Percentiles rank a stretch among this genome's conserved stretches.
These are phyloP conservation scores for Phyllosticta citrichinensis DNA, from an alignment of 2,329 filamentous ascomycete genomes.

Conservation along the genomic window DNA sequence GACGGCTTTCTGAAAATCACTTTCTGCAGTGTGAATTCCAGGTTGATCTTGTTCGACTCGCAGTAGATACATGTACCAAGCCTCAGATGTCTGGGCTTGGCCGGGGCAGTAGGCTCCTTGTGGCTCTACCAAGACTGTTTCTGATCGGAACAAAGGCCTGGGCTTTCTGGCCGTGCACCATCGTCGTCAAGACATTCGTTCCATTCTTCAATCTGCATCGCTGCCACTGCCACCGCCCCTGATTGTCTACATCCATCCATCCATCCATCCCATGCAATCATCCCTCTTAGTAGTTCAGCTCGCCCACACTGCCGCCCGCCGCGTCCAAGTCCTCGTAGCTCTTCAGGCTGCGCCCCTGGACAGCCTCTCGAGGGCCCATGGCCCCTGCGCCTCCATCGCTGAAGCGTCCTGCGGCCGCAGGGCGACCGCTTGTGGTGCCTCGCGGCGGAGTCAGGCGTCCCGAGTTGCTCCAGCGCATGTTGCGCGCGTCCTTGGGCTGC, in stretches of 20 bases:
- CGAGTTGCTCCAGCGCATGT: conserved; percentile 36
- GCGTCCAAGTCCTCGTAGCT: conserved; percentile 97
- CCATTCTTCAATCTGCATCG: not conserved
- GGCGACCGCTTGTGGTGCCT: conserved; percentile 39
- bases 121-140: too few relatives aligned
- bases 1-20: too few relatives aligned
- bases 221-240: not conserved
- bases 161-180: too few relatives aligned
- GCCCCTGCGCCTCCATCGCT: conserved; percentile 62
- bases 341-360: conserved; percentile 85
- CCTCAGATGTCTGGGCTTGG: too few relatives aligned
- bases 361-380: conserved; percentile 80
- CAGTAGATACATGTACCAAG: too few relatives aligned
- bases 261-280: conserved; percentile 1
- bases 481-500: conserved; percentile 30
- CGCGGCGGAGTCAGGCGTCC: conserved; percentile 39
- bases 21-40: too few relatives aligned
- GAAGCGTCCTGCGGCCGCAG: conserved; percentile 52
- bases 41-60: too few relatives aligned
- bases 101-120: too few relatives aligned
- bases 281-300: conserved; percentile 69
- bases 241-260: not conserved
- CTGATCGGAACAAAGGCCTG: too few relatives aligned
- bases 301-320: conserved; percentile 55
- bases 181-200: not conserved